Conservation (phyloP, 345 rosid genomes). For the Eutrema heterophyllum region DNA sequence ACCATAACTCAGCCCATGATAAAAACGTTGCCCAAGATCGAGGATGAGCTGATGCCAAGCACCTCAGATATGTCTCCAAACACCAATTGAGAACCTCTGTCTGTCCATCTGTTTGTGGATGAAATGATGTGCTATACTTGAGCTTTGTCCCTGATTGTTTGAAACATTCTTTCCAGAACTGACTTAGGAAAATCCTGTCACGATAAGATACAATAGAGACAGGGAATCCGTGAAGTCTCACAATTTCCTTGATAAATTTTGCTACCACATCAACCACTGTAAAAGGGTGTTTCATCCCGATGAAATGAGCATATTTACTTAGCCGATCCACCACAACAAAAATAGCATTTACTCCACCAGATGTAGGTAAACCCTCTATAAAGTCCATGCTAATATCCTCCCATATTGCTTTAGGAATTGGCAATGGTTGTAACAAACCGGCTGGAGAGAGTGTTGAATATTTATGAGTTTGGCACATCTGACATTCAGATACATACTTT, state of each 20-base stretch:
- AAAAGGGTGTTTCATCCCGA: not conserved
- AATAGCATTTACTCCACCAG: fast-evolving
- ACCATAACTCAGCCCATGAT: not conserved
- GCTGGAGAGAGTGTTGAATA: not conserved
- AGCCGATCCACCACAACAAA: not conserved
- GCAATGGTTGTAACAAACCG: not conserved
- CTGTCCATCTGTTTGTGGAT: not conserved
- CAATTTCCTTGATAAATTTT: not conserved
- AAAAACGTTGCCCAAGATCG: not conserved
- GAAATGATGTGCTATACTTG: not conserved
- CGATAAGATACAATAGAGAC: no score
- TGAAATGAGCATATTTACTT: not conserved
- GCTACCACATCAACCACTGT: not conserved
- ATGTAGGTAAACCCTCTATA: not conserved
- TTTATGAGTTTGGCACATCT: not conserved
- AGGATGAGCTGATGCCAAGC: not conserved
- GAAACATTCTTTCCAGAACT: no score
- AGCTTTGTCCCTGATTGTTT: not conserved
- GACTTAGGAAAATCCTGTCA: no score
- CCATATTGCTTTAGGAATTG: not conserved
- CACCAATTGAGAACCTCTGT: not conserved
- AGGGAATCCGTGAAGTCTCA: no score
- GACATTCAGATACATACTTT: not conserved
- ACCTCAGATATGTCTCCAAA: not conserved
- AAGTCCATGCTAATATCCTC: not conserved